Percentiles rank a stretch among this genome's conserved stretches.
These are phyloP conservation scores for Pichia sp. DNA, from an alignment of 1,139 yeast genomes.

Conservation along the genomic window DNA sequence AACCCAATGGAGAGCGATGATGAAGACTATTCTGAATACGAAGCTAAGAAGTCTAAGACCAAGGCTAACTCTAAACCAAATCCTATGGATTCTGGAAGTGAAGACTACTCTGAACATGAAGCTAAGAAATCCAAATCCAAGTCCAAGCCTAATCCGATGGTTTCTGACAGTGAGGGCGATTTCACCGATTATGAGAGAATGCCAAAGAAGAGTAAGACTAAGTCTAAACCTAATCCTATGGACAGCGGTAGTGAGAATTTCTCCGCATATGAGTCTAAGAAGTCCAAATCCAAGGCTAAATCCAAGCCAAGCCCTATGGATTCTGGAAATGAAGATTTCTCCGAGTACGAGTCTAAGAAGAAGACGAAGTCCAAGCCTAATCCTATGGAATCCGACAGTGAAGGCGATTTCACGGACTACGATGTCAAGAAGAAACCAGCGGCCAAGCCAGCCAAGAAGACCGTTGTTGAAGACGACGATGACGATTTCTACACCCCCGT, in stretches of 20 bases:
- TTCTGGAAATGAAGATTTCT: slow-evolving; percentile 8
- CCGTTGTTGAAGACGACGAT: background rate
- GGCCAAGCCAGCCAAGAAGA: too few relatives aligned
- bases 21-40: slow-evolving; percentile 6
- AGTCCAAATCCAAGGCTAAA: background rate
- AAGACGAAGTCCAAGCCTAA: slow-evolving; percentile 5
- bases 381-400: slow-evolving; percentile 8
- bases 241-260: slow-evolving; percentile 7
- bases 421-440: background rate
- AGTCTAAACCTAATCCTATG: slow-evolving; percentile 8
- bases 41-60: slow-evolving; percentile 1
- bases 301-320: slow-evolving; percentile 8
- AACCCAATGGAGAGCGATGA: slow-evolving; percentile 8
- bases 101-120: slow-evolving; percentile 8
- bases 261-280: slow-evolving; percentile 2
- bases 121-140: slow-evolving; percentile 4
- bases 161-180: slow-evolving; percentile 3
- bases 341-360: slow-evolving; percentile 5
- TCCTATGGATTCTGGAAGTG: slow-evolving; percentile 11
- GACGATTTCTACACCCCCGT: background rate
- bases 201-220: background rate
- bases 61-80: background rate
- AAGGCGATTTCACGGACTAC: slow-evolving; percentile 4
- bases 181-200: slow-evolving; percentile 1
- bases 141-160: slow-evolving; percentile 6